These are phyloP conservation scores for Paramecium biaurelia DNA, from an alignment of 73 alveolate species.

Conservation along the genomic window DNA sequence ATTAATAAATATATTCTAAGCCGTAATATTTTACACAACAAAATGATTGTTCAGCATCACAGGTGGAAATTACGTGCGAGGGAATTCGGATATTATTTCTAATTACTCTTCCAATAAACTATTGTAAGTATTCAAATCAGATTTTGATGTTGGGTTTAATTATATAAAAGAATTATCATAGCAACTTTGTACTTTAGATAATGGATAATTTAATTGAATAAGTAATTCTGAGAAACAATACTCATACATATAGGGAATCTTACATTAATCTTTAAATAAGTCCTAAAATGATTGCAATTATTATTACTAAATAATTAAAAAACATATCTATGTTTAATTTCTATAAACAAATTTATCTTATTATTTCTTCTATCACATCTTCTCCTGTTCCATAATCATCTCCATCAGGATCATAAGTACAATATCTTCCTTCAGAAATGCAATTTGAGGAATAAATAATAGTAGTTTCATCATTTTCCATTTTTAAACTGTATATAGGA, in stretches of 20 bases:
- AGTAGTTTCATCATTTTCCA: not conserved
- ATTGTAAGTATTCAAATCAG: not conserved
- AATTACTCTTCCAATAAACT: not conserved
- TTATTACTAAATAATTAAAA: not conserved
- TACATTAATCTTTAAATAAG: not conserved
- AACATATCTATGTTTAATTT: not conserved
- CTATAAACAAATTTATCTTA: not conserved
- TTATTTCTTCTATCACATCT: not conserved
- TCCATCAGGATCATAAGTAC: constrained; percentile 18
- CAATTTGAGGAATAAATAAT: not conserved
- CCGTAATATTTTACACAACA: not conserved
- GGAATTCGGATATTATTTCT: not conserved
- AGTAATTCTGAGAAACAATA: not conserved
- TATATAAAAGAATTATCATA: not conserved
- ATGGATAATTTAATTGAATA: not conserved
- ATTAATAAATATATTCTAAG: not conserved
- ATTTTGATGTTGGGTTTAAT: not conserved
- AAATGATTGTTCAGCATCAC: not conserved
- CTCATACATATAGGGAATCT: not conserved
- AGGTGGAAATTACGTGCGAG: not conserved
- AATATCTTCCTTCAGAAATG: not conserved
- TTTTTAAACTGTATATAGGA: not conserved
- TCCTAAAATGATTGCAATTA: not conserved
- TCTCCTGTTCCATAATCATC: not conserved
- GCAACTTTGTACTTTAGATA: not conserved